A percentile compares a stretch with the other conserved stretches of the same genome.
These are phyloP conservation scores for Hypoxylon rubiginosum DNA, from an alignment of 2,329 filamentous ascomycete species.

Conservation along the genomic window DNA sequence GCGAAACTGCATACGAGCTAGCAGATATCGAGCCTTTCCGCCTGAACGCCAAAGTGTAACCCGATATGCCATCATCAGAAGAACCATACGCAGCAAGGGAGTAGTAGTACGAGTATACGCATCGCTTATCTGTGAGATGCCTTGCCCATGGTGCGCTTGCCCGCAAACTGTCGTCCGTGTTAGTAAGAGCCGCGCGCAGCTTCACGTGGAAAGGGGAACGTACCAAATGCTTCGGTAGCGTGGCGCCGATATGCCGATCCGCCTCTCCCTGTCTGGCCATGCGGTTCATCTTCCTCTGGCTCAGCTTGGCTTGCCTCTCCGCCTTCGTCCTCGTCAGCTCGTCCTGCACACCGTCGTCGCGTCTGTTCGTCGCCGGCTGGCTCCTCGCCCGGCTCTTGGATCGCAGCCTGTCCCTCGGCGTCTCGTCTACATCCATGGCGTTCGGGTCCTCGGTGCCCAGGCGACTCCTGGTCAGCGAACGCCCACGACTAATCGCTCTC, in stretches of 20 bases:
- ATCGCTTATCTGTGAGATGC: conserved; percentile 74
- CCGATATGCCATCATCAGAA: conserved; percentile 29
- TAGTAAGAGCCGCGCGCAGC: conserved; percentile 48
- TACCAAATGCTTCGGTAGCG: conserved; percentile 92
- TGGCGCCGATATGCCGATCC: conserved; percentile 87
- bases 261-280: conserved; percentile 97
- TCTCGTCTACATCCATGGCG: conserved; percentile 80
- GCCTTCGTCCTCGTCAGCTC: conserved; percentile 79
- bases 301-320: conserved; percentile 87
- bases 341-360: conserved; percentile 82
- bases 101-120: not conserved
- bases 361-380: conserved; percentile 74
- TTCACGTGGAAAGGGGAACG: conserved; percentile 54
- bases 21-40: conserved; percentile 15
- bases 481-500: conserved; percentile 77
- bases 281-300: conserved; percentile 98
- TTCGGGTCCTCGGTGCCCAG: conserved; percentile 74
- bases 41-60: conserved; percentile 36
- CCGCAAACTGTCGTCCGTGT: conserved; percentile 72
- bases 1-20: conserved; percentile 9
- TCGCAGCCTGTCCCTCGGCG: conserved; percentile 71
- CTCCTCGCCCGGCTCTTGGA: conserved; percentile 80
- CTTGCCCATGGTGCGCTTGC: conserved; percentile 95
- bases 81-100: conserved; percentile 23
- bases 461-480: conserved; percentile 74